A percentile compares a stretch with the other conserved stretches of the same genome.
phyloP scores from a whole-genome alignment of 805 yeast genomes.

The Candida rishiriensis region DNA sequence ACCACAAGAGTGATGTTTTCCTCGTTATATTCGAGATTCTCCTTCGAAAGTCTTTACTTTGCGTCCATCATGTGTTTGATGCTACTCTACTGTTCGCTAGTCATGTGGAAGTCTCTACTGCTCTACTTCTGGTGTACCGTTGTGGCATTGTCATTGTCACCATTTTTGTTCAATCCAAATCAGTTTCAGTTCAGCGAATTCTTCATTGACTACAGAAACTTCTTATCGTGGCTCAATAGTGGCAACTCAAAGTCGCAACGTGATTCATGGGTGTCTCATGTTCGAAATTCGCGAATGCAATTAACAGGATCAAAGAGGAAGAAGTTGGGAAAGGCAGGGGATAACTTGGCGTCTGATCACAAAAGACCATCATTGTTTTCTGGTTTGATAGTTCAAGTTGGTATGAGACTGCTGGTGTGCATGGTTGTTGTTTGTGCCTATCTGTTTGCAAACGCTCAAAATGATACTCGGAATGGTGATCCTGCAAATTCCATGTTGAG shows the following conservation, averaged over 20 bases:
- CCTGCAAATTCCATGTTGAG: slow-evolving; percentile 42
- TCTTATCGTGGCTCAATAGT: slow-evolving; percentile 45
- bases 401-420: slow-evolving; percentile 34
- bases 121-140: slow-evolving; percentile 73
- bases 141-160: slow-evolving; percentile 61
- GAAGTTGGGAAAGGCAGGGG: slow-evolving; percentile 33
- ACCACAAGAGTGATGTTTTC: slow-evolving; percentile 66
- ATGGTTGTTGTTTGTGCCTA: slow-evolving; percentile 40
- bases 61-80: slow-evolving; percentile 51
- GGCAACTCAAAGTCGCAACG: slow-evolving; percentile 41
- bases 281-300: slow-evolving; percentile 47
- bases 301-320: slow-evolving; percentile 52
- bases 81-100: slow-evolving; percentile 51
- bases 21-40: slow-evolving; percentile 63
- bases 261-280: slow-evolving; percentile 44
- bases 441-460: slow-evolving; percentile 51
- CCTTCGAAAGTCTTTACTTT: slow-evolving; percentile 62
- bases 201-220: slow-evolving; percentile 61
- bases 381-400: slow-evolving; percentile 36
- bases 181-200: slow-evolving; percentile 68
- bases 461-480: slow-evolving; percentile 31
- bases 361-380: slow-evolving; percentile 47
- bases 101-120: slow-evolving; percentile 58
- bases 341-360: slow-evolving; percentile 38
- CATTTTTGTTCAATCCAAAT: slow-evolving; percentile 73